A percentile compares a stretch with the other conserved stretches of the same genome.
Evolutionary conservation across 208 protist genomes (phyloP).

Genomic region (Trypanosoma caninum): DNA sequence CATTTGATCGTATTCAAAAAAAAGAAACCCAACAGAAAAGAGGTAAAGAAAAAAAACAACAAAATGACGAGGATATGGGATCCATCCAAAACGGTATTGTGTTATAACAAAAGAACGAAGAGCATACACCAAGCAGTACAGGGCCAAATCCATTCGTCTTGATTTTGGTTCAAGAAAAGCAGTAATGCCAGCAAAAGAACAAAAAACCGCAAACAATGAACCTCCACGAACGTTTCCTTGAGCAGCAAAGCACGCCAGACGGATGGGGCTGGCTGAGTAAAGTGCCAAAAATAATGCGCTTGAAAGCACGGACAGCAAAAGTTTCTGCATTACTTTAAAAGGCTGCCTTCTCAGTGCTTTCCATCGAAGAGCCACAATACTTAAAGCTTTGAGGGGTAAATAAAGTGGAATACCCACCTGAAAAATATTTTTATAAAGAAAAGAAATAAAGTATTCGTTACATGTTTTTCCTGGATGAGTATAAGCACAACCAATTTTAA

Average conservation of each 20-base stretch:
- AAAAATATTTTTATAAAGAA: conserved; percentile 57
- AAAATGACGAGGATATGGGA: conserved; percentile 74
- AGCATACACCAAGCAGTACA: conserved; percentile 80
- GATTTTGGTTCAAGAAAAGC: conserved; percentile 81
- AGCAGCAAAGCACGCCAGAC: conserved; percentile 55
- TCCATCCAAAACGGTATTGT: conserved; percentile 63
- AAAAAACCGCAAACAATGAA: conserved; percentile 37
- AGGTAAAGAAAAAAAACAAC: conserved; percentile 73
- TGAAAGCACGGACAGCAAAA: conserved; percentile 49
- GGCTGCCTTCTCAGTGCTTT: conserved; percentile 54
- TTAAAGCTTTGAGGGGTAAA: conserved; percentile 61
- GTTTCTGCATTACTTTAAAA: conserved; percentile 33
- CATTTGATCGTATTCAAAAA: conserved; percentile 79
- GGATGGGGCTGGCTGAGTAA: conserved; percentile 63
- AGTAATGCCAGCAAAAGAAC: conserved; percentile 54
- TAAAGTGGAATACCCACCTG: conserved; percentile 77
- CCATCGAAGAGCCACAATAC: conserved; percentile 49
- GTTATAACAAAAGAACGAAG: conserved; percentile 76
- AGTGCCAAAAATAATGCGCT: conserved; percentile 78
- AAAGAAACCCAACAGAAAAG: conserved; percentile 64
- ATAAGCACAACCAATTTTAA: conserved; percentile 37
- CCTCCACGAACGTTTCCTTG: conserved; percentile 53
- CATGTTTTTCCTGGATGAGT: conserved; percentile 60
- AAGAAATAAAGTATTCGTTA: conserved; percentile 58
- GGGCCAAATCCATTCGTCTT: conserved; percentile 75